phyloP scores from a whole-genome alignment of 2,329 filamentous ascomycete species.

The Onygena corvina region DNA sequence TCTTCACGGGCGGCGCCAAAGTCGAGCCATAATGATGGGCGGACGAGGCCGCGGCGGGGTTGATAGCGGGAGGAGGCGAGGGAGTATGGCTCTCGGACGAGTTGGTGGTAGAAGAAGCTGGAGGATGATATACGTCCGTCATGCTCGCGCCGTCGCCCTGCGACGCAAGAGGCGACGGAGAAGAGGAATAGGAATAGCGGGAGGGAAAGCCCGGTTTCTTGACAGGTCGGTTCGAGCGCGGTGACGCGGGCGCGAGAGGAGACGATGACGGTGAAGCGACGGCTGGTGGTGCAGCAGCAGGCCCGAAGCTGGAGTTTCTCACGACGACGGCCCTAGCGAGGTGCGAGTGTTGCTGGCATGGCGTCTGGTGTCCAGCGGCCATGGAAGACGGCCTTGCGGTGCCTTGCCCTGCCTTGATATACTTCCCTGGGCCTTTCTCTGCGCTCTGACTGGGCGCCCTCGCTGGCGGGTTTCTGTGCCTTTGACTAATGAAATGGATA shows the following conservation, averaged over 20 bases:
- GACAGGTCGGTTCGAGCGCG: background rate
- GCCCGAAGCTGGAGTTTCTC: slow-evolving; percentile 24
- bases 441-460: background rate
- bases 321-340: slow-evolving; percentile 42
- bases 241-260: background rate
- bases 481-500: slow-evolving; percentile 4
- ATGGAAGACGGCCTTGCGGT: slow-evolving; percentile 3
- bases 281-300: slow-evolving; percentile 18
- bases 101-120: too few species aligned
- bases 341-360: slow-evolving; percentile 33
- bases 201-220: background rate
- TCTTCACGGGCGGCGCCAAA: slow-evolving; percentile 28
- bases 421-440: background rate
- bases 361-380: slow-evolving; percentile 6
- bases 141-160: background rate
- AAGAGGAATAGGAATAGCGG: background rate
- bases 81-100: background rate
- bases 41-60: too few species aligned
- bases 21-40: slow-evolving; percentile 20
- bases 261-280: background rate
- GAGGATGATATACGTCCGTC: background rate
- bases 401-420: background rate
- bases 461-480: background rate
- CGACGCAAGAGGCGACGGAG: background rate
- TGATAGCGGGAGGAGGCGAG: slow-evolving; percentile 8